Evolutionary conservation across 495 filamentous ascomycete genomes (phyloP), one percentile per base, ranked within the genome.

Genomic region (Xylaria flabelliformis): DNA sequence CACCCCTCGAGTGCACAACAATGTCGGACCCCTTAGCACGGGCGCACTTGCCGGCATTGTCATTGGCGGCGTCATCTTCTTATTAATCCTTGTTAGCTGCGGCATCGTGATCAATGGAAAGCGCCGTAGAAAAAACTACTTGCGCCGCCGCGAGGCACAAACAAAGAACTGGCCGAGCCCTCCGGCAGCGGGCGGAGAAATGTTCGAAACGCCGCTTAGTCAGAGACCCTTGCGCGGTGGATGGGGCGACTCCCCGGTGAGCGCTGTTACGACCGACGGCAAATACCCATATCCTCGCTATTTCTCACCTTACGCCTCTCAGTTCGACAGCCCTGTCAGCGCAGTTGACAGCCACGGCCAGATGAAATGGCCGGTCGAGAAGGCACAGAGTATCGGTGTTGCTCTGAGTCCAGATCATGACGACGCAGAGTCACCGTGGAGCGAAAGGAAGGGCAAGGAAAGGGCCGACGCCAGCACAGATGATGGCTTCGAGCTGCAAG

Each of bases 21-120:
- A 15, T 12, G 63, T 67, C 10, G 82, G 83, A 13, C 82, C 85
- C 0, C 72, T 89, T 17, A 81, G 79, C 6, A 79, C 85, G 26
- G 86, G 85, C 15, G 84, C 84, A 1, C 84, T 86, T 51, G 83
- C 87, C 10, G 87, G 87, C 71, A 84, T 89, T 50, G 85, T 82
- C 44, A 80, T 85, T 64, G 86, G 81, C n/a, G 83, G 76, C 1
- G 69, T 88, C 2, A 76, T 82, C n/a, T 68, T 85, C 1, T 51
- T 86, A 67, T 80, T 88, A 17, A 71, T 73, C n/a, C 15, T 84
- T 1, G 42, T 75, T 21, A 86, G 86, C 59, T 84, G 80, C 70
- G 81, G 78, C 68, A 80, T 88, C 59, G 79, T 89, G 19, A 80
- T 83, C 67, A 83, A 81, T 61, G 86, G 87, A 32, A 86, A 85